These are phyloP conservation scores for Candida verbasci DNA, from an alignment of 805 yeast species.

Conservation along the genomic window DNA sequence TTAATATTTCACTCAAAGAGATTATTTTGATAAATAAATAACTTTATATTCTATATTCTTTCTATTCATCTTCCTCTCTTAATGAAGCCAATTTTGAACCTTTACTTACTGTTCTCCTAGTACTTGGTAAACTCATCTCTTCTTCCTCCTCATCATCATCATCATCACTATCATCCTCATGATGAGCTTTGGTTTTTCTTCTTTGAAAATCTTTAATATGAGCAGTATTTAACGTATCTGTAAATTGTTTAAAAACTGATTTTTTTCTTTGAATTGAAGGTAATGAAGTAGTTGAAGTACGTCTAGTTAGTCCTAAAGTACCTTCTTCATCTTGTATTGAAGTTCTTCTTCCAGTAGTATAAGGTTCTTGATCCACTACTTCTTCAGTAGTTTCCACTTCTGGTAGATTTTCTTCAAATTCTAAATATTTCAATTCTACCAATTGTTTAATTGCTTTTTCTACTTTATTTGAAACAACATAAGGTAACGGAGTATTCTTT, in stretches of 20 bases:
- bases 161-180: slow-evolving; percentile 30
- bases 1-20: too few species aligned
- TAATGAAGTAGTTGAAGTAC: slow-evolving; percentile 2
- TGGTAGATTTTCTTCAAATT: neutral
- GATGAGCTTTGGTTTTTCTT: slow-evolving; percentile 33
- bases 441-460: slow-evolving; percentile 32
- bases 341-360: slow-evolving; percentile 3
- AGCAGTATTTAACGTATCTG: slow-evolving; percentile 62
- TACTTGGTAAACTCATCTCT: slow-evolving; percentile 3
- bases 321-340: slow-evolving; percentile 4
- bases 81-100: slow-evolving; percentile 3
- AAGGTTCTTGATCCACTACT: neutral
- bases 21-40: too few species aligned
- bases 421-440: slow-evolving; percentile 27
- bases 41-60: neutral
- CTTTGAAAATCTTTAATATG: slow-evolving; percentile 86
- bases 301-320: slow-evolving; percentile 10
- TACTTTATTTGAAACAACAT: slow-evolving; percentile 40
- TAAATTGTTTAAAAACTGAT: slow-evolving; percentile 40
- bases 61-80: slow-evolving; percentile 6
- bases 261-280: slow-evolving; percentile 12
- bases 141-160: slow-evolving; percentile 30
- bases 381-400: slow-evolving; percentile 1
- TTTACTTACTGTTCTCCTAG: neutral
- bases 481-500: slow-evolving; percentile 83